Percentiles rank a stretch among this genome's conserved stretches.
phyloP scores from a whole-genome alignment of 2,329 filamentous ascomycete species.

The Harringtonia lauricola region DNA sequence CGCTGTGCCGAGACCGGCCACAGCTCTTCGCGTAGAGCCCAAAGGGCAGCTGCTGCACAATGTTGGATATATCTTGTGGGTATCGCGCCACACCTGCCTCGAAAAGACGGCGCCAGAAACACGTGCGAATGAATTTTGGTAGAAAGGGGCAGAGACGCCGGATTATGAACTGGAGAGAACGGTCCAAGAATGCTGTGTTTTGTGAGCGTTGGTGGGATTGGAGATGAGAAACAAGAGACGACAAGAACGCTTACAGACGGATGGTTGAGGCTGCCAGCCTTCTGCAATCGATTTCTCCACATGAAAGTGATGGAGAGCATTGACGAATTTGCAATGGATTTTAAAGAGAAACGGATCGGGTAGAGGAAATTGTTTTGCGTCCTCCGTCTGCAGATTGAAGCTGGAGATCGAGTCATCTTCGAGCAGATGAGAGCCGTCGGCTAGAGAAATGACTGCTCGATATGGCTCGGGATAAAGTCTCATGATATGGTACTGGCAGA shows the following conservation, averaged over 20 bases:
- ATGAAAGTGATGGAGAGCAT: not conserved
- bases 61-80: not conserved
- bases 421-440: not conserved
- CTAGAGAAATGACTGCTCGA: not conserved
- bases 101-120: conserved; percentile 1
- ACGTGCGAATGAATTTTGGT: not conserved
- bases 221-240: not conserved
- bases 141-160: not conserved
- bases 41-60: conserved; percentile 2
- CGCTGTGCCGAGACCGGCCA: not conserved
- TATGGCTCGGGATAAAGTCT: conserved; percentile 1
- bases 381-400: too few species aligned
- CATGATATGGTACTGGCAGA: not conserved
- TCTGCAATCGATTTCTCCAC: not conserved
- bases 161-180: not conserved
- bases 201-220: not conserved
- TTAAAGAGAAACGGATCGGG: conserved; percentile 1
- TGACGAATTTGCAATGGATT: not conserved
- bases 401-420: not conserved
- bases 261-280: not conserved
- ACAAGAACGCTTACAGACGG: not conserved
- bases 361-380: not conserved
- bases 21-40: conserved; percentile 1
- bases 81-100: not conserved
- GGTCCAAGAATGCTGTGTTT: not conserved